These are phyloP conservation scores for Rutstroemia sydowiana DNA, from an alignment of 2,329 filamentous ascomycete species.

Conservation along the genomic window DNA sequence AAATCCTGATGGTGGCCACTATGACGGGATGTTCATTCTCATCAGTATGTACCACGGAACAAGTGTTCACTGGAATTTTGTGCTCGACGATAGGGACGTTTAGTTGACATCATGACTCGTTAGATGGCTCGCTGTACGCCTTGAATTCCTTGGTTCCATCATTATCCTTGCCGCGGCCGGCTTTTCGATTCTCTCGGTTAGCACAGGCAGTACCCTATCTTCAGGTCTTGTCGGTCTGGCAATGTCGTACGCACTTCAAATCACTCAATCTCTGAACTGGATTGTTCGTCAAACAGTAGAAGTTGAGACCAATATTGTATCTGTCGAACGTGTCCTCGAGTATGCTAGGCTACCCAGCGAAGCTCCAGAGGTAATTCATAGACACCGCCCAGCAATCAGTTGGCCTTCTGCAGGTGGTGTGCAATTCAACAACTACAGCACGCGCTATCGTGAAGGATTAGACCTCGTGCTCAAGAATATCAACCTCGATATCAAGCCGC, in stretches of 20 bases:
- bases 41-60: background rate
- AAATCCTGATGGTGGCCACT: too few species aligned
- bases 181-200: constrained; percentile 74
- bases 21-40: too few species aligned
- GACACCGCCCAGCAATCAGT: constrained; percentile 75
- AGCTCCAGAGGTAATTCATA: constrained; percentile 86
- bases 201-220: constrained; percentile 54
- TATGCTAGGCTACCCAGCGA: constrained; percentile 88
- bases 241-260: constrained; percentile 96
- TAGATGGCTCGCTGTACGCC: constrained; percentile 86
- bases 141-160: constrained; percentile 91
- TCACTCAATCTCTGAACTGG: constrained; percentile 97
- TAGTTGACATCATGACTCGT: constrained; percentile 1
- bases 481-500: constrained; percentile 84
- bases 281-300: constrained; percentile 97
- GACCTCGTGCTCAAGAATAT: constrained; percentile 92
- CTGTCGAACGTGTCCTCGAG: constrained; percentile 93
- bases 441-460: constrained; percentile 81
- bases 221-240: constrained; percentile 79
- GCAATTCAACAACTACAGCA: constrained; percentile 88
- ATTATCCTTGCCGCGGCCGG: constrained; percentile 85
- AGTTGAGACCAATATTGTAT: constrained; percentile 99
- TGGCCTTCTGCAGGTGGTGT: constrained; percentile 90
- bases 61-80: background rate
- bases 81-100: background rate